phyloP scores from a whole-genome alignment of 1,284 basidiomycete genomes.

The Ustilago shanxiensis region DNA sequence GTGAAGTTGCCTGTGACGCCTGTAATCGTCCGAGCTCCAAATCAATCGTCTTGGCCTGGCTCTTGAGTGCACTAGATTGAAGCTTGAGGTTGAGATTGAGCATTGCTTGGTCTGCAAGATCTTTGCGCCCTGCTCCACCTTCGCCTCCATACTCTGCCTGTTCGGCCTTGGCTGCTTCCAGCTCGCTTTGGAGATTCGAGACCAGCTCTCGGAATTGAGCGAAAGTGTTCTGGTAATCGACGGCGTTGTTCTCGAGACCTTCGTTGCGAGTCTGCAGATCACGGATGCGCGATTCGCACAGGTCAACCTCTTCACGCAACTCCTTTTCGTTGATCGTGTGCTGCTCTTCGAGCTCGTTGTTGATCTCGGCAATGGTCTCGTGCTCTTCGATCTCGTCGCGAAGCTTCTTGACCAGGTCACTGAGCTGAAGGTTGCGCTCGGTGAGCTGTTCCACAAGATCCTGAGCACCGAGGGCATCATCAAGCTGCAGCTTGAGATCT shows the following conservation, averaged over 20 bases:
- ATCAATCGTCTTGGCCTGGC: slow-evolving; percentile 66
- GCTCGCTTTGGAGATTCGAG: slow-evolving; percentile 59
- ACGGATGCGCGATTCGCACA: slow-evolving; percentile 48
- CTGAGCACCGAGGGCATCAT: slow-evolving; percentile 93
- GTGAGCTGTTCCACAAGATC: slow-evolving; percentile 96
- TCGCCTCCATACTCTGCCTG: slow-evolving; percentile 44
- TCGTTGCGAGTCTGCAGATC: slow-evolving; percentile 49
- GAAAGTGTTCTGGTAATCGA: slow-evolving; percentile 63
- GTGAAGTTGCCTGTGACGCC: slow-evolving; percentile 54
- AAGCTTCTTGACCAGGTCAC: slow-evolving; percentile 95
- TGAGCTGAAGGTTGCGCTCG: slow-evolving; percentile 82
- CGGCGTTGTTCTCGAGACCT: slow-evolving; percentile 57
- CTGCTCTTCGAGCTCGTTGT: slow-evolving; percentile 96
- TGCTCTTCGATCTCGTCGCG: slow-evolving; percentile 93
- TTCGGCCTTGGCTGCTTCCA: slow-evolving; percentile 60
- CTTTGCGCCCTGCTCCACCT: slow-evolving; percentile 43
- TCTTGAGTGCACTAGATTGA: slow-evolving; percentile 64
- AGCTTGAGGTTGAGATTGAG: slow-evolving; percentile 67
- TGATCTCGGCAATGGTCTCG: slow-evolving; percentile 93
- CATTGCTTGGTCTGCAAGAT: slow-evolving; percentile 60
- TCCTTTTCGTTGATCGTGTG: slow-evolving; percentile 94
- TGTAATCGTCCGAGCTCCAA: slow-evolving; percentile 61
- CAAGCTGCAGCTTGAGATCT: slow-evolving; percentile 92
- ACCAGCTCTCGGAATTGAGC: slow-evolving; percentile 67
- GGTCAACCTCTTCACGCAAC: slow-evolving; percentile 85